Percentiles rank a stretch among this genome's conserved stretches.
These are phyloP conservation scores for Neurospora sp. DNA, from an alignment of 495 filamentous ascomycete genomes.

Conservation along the genomic window DNA sequence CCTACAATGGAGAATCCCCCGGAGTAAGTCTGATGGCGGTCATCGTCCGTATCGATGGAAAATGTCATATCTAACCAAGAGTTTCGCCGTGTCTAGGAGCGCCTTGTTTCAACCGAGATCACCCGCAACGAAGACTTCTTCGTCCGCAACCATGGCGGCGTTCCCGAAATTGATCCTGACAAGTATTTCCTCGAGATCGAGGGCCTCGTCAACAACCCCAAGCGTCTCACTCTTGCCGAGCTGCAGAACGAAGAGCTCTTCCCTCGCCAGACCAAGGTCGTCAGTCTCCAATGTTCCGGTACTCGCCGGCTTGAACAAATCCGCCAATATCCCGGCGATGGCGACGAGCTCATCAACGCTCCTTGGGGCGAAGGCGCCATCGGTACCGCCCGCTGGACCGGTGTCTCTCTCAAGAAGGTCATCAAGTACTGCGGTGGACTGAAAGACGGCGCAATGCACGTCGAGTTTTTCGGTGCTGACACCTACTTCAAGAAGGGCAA, in stretches of 20 bases:
- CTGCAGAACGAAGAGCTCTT: constrained; percentile 47
- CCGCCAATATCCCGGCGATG: constrained; percentile 49
- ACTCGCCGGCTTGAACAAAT: constrained; percentile 62
- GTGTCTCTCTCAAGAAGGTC: constrained; percentile 54
- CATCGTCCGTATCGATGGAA: background rate
- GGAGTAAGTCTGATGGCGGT: constrained; percentile 7
- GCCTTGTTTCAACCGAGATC: constrained; percentile 29
- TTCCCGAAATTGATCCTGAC: constrained; percentile 49
- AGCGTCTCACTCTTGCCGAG: constrained; percentile 43
- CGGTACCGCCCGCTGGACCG: constrained; percentile 51
- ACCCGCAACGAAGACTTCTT: constrained; percentile 53
- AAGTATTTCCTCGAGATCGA: constrained; percentile 43
- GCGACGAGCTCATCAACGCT: constrained; percentile 59
- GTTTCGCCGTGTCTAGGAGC: constrained; percentile 1
- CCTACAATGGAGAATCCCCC: constrained; percentile 60
- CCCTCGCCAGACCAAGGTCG: constrained; percentile 41
- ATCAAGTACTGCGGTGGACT: constrained; percentile 58
- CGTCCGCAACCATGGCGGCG: constrained; percentile 56
- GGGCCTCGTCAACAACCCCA: constrained; percentile 47
- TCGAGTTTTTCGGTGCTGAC: constrained; percentile 56
- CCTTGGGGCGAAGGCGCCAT: constrained; percentile 62
- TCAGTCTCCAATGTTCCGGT: constrained; percentile 60
- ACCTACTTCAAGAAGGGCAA: constrained; percentile 57
- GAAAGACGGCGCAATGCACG: constrained; percentile 41
- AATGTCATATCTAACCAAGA: background rate